Conservation (phyloP, 2,329 filamentous ascomycete genomes). For the Ophiobolus disseminans region DNA sequence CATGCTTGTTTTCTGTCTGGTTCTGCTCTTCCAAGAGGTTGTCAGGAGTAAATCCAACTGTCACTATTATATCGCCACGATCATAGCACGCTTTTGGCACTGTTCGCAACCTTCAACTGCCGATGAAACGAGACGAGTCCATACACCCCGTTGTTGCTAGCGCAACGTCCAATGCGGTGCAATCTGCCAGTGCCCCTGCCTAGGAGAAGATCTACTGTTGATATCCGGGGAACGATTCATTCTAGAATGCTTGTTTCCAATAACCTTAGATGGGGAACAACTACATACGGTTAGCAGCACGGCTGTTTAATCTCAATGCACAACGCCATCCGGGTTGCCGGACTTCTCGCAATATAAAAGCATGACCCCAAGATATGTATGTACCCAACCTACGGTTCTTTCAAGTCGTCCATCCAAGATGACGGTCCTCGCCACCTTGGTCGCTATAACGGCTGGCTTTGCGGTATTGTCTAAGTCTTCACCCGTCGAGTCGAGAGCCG, state of each 20-base stretch:
- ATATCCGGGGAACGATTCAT: constrained; percentile 28
- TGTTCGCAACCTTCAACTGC: background rate
- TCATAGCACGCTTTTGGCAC: background rate
- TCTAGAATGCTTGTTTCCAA: constrained; percentile 36
- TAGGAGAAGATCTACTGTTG: constrained; percentile 33
- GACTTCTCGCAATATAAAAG: constrained; percentile 32
- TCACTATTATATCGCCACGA: too few relatives aligned
- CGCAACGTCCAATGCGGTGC: constrained; percentile 5
- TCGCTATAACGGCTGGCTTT: constrained; percentile 29
- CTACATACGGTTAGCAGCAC: constrained; percentile 24
- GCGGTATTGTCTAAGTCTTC: constrained; percentile 24
- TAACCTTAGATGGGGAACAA: constrained; percentile 25
- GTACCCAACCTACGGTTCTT: constrained; percentile 5
- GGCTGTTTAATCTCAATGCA: constrained; percentile 17
- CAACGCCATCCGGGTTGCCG: constrained; percentile 36
- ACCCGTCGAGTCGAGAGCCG: constrained; percentile 24
- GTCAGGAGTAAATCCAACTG: too few relatives aligned
- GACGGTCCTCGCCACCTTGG: constrained; percentile 29
- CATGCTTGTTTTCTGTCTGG: too few relatives aligned
- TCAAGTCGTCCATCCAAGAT: constrained; percentile 17
- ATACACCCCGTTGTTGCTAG: background rate
- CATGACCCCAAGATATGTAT: background rate
- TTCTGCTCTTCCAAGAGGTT: too few relatives aligned
- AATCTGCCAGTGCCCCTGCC: constrained; percentile 34
- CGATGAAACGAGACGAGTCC: background rate